Evolutionary conservation across 805 yeast species (phyloP), one percentile per base, ranked within the genome.

Genomic region (Candida quercuum): DNA sequence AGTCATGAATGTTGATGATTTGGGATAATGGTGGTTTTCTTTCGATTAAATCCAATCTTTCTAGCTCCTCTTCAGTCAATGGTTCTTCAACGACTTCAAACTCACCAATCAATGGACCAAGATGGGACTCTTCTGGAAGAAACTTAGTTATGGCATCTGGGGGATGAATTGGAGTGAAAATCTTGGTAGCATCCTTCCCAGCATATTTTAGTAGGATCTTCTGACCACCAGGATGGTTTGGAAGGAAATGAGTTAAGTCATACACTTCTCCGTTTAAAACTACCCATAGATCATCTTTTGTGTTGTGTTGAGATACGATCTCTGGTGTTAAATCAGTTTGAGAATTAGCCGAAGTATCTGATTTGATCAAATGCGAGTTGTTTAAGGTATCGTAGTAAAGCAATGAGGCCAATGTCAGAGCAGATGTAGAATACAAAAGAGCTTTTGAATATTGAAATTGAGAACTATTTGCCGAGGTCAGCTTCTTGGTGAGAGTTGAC

Each of bases 141-240:
- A 68, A 76, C 49, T 77, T 76, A 27, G 75, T 78, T 37, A 91
- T 68, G 6, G 86, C 83, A 50, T 88, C 96, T n/a, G 81, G 75
- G 0, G 98, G 93, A 60, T 91, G 99, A 42, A 91, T 71, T 15
- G 95, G 96, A 39, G 78, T 83, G 54, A 87, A 91, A 14, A 86
- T 78, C 50, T 81, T 80, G 10, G 94, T 81, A 11, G 91, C 95
- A 45, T 84, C 88, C 41, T 73, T 77, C 12, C 93, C 93, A 15
- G 93, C 96, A 50, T 86, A 86, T 43, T 81, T 81, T 42, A 78
- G 60, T 31, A 91, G 72, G 39, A 91, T 86, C 54, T 81, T 78
- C 37, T 76, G 72, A 5, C 85, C 85, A 46, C 84, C 84, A 3
- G 98, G 98, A 60, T 91, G 98, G 33, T 73, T 77, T 14, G 75